Base-by-base conservation (phyloP, 2,329 filamentous ascomycete genomes). In the Endoconidiophora laricicola region DNA sequence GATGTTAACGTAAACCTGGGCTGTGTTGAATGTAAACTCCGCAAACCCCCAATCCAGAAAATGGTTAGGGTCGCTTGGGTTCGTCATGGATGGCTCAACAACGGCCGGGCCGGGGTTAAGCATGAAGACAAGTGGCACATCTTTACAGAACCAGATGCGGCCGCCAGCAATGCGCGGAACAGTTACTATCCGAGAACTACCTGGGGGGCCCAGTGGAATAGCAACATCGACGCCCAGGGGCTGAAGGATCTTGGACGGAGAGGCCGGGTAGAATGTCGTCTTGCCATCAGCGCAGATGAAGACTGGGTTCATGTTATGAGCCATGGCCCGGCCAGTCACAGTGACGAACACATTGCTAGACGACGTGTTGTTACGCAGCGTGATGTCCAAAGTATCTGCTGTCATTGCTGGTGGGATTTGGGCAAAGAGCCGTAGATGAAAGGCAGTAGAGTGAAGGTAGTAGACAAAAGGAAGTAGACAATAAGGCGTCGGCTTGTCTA, bases 21-120 rank as follows among this genome's bases (percentile, higher is more conserved):
- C 58, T 36, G 63, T 57, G 61, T 82, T 82, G 63, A 73, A 81
- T 14, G 79, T 81, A 57, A 83, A 79, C 62, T 85, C 81, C 65
- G 72, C 77, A 59, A 84, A 85, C 24, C 70, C 73, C 80, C 80
- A 85, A 52, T 69, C 64, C 43, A 73, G 64, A 36, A 72, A 65
- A 59, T 78, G 77, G 60, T 83, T 84, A 2, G 70, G 63, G 58
- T 85, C 81, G 0, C 69, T 61, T 0, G 69, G 61, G 61, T 87
- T 87, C 29, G 75, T 81, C 23, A 81, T 76, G 7, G 78, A 80
- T 0, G 84, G 84, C 63, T 87, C 83, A 41, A 87, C 83, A 12
- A 88, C 69, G 1, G 76, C 79, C 5, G 83, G 79, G 14, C 77
- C 78, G 23, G 77, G 79, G 62, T 88, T 88, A 48, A 87, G 62